These are phyloP conservation scores for Sorghum bicolor DNA, from an alignment of 176 grass and related monocot genomes.

Conservation along the genomic window DNA sequence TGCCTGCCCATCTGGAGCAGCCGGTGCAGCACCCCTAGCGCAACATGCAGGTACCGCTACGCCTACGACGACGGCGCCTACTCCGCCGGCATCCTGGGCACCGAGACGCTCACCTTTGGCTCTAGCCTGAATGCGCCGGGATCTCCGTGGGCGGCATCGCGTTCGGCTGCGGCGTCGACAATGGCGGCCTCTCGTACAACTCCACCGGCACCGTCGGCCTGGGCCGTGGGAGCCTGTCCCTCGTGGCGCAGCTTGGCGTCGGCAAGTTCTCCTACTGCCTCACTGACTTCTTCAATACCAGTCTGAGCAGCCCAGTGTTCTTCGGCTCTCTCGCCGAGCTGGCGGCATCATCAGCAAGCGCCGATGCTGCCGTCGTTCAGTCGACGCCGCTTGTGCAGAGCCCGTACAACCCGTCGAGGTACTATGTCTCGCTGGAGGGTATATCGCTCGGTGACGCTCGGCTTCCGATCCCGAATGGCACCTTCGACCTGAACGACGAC, in stretches of 20 bases:
- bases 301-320: not conserved
- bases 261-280: slow-evolving; percentile 48
- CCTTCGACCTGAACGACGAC: not conserved
- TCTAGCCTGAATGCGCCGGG: too few species aligned
- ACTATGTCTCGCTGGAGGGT: not conserved
- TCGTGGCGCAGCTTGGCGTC: slow-evolving; percentile 28
- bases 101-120: slow-evolving; percentile 31
- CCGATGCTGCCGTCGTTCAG: not conserved
- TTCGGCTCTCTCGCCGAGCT: slow-evolving; percentile 12
- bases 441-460: not conserved
- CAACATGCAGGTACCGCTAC: not conserved
- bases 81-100: slow-evolving; percentile 1
- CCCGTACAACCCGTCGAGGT: not conserved
- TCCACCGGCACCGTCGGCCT: slow-evolving; percentile 32
- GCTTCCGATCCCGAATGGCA: not conserved
- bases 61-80: not conserved
- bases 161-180: slow-evolving; percentile 29
- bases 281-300: slow-evolving; percentile 13
- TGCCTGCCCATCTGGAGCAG: not conserved
- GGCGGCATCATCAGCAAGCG: too few species aligned
- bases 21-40: not conserved
- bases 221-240: slow-evolving; percentile 25
- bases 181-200: not conserved
- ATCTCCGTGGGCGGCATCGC: not conserved
- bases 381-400: not conserved